Conservation (phyloP, 257 asterid species). For the Ocimum tenuiflorum region DNA sequence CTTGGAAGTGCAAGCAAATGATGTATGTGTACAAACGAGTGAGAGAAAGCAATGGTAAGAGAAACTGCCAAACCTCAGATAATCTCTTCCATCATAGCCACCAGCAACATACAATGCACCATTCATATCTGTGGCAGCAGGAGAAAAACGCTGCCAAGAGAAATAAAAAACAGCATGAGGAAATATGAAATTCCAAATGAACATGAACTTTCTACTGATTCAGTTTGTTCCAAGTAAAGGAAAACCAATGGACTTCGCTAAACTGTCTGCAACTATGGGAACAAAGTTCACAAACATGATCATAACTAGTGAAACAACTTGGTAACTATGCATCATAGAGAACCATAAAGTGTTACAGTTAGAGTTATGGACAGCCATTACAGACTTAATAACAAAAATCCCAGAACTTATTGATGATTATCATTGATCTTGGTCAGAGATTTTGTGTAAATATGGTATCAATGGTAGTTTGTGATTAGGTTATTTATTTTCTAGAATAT, state of each 20-base stretch:
- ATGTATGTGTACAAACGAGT: constrained; percentile 3
- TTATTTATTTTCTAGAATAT: no score
- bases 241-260: background rate
- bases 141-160: constrained; percentile 43
- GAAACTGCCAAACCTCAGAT: constrained; percentile 39
- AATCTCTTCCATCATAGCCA: constrained; percentile 53
- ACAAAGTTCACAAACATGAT: background rate
- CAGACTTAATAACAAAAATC: background rate
- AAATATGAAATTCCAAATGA: background rate
- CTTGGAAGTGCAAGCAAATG: constrained; percentile 1
- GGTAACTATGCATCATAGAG: background rate
- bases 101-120: constrained; percentile 62
- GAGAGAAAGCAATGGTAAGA: background rate
- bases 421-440: no score
- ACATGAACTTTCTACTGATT: constrained; percentile 3
- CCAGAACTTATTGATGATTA: background rate
- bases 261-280: background rate
- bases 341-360: background rate
- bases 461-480: no score
- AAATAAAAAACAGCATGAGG: background rate
- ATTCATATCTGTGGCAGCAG: constrained; percentile 44
- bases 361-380: background rate
- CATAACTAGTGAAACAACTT: background rate
- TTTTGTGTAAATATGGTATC: no score
- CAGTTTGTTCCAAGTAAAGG: background rate